Conservation (phyloP, 208 protist species). For the Leptomonas pyrrhocoris region DNA sequence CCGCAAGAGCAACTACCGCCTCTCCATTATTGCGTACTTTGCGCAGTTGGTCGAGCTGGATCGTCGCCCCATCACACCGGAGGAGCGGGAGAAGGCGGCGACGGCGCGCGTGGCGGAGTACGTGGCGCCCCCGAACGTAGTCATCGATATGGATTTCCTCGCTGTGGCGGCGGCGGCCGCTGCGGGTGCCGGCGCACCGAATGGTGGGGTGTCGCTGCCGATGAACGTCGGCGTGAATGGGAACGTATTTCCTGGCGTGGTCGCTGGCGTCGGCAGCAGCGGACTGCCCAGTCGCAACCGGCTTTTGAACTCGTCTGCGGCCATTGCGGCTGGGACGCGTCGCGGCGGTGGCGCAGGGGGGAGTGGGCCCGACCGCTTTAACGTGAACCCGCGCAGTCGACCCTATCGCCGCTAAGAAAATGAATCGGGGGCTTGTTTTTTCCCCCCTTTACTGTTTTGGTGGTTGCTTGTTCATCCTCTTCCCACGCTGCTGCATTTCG, state of each 20-base stretch:
- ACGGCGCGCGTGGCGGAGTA: conserved; percentile 42
- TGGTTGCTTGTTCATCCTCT: too few relatives aligned
- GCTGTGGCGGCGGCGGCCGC: not conserved
- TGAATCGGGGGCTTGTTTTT: not conserved
- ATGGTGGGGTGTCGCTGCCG: not conserved
- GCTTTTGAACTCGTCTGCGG: not conserved
- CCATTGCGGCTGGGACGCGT: conserved; percentile 7
- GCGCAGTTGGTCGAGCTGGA: conserved; percentile 58
- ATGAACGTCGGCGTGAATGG: not conserved
- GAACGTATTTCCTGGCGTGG: not conserved
- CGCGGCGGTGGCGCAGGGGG: conserved; percentile 6
- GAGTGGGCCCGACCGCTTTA: conserved; percentile 17
- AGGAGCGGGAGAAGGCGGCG: conserved; percentile 78
- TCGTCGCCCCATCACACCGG: conserved; percentile 53
- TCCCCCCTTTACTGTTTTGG: not conserved
- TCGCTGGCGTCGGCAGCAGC: not conserved
- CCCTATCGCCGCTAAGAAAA: conserved; percentile 24
- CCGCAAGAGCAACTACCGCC: conserved; percentile 82
- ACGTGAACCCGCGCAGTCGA: conserved; percentile 15
- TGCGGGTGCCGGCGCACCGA: not conserved
- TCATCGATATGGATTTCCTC: conserved; percentile 74
- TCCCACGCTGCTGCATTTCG: too few relatives aligned
- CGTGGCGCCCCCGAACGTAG: conserved; percentile 66
- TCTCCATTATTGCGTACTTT: conserved; percentile 46
- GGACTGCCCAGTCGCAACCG: conserved; percentile 15